phyloP scores from a whole-genome alignment of 2,329 filamentous ascomycete species.

The Ilyonectria robusta region DNA sequence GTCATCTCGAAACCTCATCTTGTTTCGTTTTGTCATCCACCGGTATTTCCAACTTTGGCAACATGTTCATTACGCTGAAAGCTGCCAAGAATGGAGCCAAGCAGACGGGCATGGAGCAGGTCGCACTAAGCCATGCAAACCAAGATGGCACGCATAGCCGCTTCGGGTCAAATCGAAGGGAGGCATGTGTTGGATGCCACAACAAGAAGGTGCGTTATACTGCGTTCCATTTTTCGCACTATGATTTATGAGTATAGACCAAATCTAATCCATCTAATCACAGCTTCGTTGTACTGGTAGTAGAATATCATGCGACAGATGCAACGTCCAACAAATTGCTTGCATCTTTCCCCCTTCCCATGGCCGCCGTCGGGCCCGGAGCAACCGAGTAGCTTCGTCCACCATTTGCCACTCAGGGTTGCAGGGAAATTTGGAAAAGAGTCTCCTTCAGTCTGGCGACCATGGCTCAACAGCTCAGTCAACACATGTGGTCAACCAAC shows the following conservation, averaged over 20 bases:
- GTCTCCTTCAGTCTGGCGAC: neutral
- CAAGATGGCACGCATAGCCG: slow-evolving; percentile 16
- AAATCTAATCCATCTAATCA: neutral
- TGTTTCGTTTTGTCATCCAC: neutral
- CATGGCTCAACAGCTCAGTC: neutral
- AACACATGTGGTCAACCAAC: neutral
- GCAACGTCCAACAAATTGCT: slow-evolving; percentile 11
- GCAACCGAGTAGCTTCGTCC: neutral
- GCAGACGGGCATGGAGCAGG: slow-evolving; percentile 25
- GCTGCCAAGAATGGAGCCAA: slow-evolving; percentile 15
- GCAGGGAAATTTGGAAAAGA: no score
- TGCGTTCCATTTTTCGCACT: neutral
- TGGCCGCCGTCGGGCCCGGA: neutral
- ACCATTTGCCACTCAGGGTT: neutral
- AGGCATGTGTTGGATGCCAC: slow-evolving; percentile 27
- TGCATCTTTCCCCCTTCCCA: slow-evolving; percentile 12
- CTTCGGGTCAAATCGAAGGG: slow-evolving; percentile 27
- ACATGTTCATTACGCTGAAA: slow-evolving; percentile 34
- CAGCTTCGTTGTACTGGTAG: slow-evolving; percentile 30
- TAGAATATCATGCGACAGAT: slow-evolving; percentile 27
- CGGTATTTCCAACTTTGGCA: slow-evolving; percentile 17
- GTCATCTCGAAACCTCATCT: neutral
- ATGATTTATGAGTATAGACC: no score
- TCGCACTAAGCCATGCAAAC: slow-evolving; percentile 17
- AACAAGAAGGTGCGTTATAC: slow-evolving; percentile 29